A percentile compares a stretch with the other conserved stretches of the same genome.
Conservation (phyloP, 1,139 yeast genomes). For the Pneumocystis oryctolagi region DNA sequence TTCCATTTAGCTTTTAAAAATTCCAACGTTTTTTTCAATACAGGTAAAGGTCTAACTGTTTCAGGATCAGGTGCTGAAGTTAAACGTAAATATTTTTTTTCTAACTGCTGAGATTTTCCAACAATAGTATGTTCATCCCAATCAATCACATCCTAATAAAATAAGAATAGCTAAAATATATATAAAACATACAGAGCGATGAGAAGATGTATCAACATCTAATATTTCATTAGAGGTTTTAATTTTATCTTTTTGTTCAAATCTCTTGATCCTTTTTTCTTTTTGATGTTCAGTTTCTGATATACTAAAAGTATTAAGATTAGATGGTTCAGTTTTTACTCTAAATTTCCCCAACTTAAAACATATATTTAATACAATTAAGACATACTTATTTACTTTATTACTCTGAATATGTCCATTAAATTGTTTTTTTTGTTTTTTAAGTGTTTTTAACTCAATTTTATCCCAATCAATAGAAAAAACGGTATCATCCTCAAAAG, state of each 20-base stretch:
- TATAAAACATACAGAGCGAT: conserved; percentile 6
- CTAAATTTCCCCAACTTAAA: neutral
- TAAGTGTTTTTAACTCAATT: conserved; percentile 13
- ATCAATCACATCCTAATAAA: conserved; percentile 7
- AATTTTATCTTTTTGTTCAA: conserved; percentile 27
- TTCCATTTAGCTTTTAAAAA: conserved; percentile 42
- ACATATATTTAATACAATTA: neutral
- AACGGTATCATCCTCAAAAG: conserved; percentile 34
- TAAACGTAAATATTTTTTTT: conserved; percentile 64
- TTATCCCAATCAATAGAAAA: conserved; percentile 46
- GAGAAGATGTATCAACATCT: conserved; percentile 3
- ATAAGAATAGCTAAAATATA: conserved; percentile 2
- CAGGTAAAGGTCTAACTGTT: conserved; percentile 55
- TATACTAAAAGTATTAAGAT: conserved; percentile 5
- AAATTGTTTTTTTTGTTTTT: conserved; percentile 6
- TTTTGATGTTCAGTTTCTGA: conserved; percentile 9
- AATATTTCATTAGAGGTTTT: neutral
- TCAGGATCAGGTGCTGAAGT: conserved; percentile 88
- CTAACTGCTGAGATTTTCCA: conserved; percentile 53
- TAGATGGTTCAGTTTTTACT: conserved; percentile 1
- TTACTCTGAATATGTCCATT: conserved; percentile 2
- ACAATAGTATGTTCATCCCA: conserved; percentile 29
- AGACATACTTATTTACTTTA: neutral
- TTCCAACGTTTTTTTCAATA: conserved; percentile 45
- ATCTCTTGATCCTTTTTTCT: conserved; percentile 25